Base-by-base conservation (phyloP, 2,329 filamentous ascomycete species). In the Colletotrichum graminicola region DNA sequence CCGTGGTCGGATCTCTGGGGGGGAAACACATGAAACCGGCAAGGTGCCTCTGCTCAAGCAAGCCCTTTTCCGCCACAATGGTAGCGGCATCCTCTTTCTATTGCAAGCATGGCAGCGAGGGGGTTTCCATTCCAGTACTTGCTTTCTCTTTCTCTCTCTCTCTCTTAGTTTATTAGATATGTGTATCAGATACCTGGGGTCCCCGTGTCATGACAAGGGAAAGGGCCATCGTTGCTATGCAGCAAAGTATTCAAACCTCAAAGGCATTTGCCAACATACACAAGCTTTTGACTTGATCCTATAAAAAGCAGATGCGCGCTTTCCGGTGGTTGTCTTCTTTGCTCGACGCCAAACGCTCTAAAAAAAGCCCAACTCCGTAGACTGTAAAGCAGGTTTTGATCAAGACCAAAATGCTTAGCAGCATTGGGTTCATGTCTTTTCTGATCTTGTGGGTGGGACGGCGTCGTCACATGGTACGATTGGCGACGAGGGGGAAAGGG, bases 121-220 rank as follows among this genome's bases (percentile, higher is more conserved):
- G 36, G 34, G 34, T 10, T 36, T 36, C 34, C 47, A 23, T 54
- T 21, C n/a, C 45, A 12, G 10, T 45, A 12, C 45, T 47, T n/a
- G 0, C 4, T n/a, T 12, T n/a, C 11, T 36, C 34, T 14, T 21
- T 7, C 12, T 29, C 32, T 16, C 2, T 18, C 39, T 7, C 11
- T 21, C 45, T 18, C 5, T 23, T 45, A 47, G 5, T 49, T 43
- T 34, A 14, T n/a, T 7, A 61, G 26, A 47, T 41, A 18, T 16
- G 32, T 23, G 26, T 23, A 45, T 10, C 41, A 71, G 68, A 71
- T 68, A 71, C 68, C 65, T 71, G 34, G 45, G 59, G 68, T 52
- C 65, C 32, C 32, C 54, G 59, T 64, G 16, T 47, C 52, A 63
- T 34, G 57, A 59, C 23, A 68, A 45, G 52, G 64, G 59, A 63